Conservation (phyloP, 129 eudicot genomes). For the Scalesia atractyloides region DNA sequence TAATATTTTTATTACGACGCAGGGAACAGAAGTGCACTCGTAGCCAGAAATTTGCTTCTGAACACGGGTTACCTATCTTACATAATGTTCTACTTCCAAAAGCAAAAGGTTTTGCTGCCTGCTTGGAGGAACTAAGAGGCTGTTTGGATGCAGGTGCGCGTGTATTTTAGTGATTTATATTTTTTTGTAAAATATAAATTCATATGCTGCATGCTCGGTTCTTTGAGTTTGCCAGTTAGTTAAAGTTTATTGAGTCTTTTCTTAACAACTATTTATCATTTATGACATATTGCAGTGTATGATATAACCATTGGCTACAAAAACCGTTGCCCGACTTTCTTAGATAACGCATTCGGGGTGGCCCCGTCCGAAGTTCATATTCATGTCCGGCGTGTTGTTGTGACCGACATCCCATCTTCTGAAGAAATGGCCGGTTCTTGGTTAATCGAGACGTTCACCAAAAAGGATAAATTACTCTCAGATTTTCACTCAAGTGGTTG, state of each 20-base stretch:
- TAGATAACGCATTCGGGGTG: constrained; percentile 93
- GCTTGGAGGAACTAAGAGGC: constrained; percentile 64
- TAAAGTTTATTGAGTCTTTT: neutral
- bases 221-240: neutral
- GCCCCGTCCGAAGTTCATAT: constrained; percentile 96
- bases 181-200: neutral
- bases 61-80: constrained; percentile 71
- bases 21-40: constrained; percentile 84
- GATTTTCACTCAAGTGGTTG: constrained; percentile 60
- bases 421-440: constrained; percentile 58
- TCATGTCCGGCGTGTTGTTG: constrained; percentile 60
- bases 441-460: constrained; percentile 62
- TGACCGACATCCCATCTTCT: constrained; percentile 59
- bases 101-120: constrained; percentile 82
- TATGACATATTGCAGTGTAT: constrained; percentile 61
- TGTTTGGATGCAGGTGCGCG: constrained; percentile 80
- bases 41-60: constrained; percentile 83
- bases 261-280: constrained; percentile 2
- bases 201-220: neutral
- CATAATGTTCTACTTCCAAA: constrained; percentile 85
- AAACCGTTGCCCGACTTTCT: constrained; percentile 76
- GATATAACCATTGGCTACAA: constrained; percentile 88
- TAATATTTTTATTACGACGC: constrained; percentile 16
- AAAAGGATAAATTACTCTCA: constrained; percentile 68
- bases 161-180: neutral